phyloP scores from a whole-genome alignment of 106 monocot genomes.

The Dendrobium catenatum region DNA sequence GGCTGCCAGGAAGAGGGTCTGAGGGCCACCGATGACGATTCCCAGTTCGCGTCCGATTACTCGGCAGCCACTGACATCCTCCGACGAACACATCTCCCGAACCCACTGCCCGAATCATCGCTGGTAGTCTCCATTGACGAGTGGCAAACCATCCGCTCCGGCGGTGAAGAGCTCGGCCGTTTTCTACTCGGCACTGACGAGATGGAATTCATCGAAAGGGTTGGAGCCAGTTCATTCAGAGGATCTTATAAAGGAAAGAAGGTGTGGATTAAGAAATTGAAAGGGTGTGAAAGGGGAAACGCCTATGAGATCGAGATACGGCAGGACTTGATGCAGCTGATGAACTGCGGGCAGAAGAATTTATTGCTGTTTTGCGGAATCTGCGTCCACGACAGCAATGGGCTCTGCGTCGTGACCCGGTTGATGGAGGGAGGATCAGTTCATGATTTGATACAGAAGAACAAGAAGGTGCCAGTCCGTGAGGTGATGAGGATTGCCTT shows the following conservation, averaged over 20 bases:
- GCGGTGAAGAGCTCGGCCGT: constrained; percentile 46
- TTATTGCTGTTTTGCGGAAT: constrained; percentile 67
- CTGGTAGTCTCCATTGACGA: constrained; percentile 59
- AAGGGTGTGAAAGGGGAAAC: constrained; percentile 66
- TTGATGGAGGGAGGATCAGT: constrained; percentile 86
- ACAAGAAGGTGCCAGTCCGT: constrained; percentile 28
- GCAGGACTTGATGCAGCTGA: constrained; percentile 73
- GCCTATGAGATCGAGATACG: constrained; percentile 73
- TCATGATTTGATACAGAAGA: constrained; percentile 54
- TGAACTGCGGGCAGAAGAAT: constrained; percentile 81
- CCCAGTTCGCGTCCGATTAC: not conserved
- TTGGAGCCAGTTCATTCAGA: constrained; percentile 49
- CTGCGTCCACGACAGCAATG: constrained; percentile 55
- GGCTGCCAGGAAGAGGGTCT: constrained; percentile 74
- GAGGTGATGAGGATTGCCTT: constrained; percentile 61
- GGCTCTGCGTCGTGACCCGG: constrained; percentile 71
- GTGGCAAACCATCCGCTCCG: constrained; percentile 65
- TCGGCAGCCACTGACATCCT: not conserved
- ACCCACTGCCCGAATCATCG: constrained; percentile 47
- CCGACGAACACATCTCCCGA: constrained; percentile 32
- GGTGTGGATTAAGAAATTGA: constrained; percentile 65
- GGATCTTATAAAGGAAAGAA: constrained; percentile 53
- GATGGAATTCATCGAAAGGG: constrained; percentile 46
- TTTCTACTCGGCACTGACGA: constrained; percentile 59
- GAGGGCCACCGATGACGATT: constrained; percentile 24